phyloP scores from a whole-genome alignment of 2,329 filamentous ascomycete species.

The Fusarium piperis region DNA sequence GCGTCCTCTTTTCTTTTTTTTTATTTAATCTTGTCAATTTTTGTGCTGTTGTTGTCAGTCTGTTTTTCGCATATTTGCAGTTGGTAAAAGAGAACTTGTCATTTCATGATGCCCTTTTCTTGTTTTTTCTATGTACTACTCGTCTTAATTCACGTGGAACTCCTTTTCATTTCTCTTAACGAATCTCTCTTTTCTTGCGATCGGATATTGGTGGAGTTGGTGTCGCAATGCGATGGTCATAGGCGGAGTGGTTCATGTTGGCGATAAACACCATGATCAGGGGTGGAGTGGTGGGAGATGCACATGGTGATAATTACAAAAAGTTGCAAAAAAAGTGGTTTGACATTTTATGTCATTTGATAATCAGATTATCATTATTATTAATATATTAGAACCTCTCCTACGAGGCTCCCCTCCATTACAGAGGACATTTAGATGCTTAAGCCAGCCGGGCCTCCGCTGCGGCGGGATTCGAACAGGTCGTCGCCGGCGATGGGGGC shows the following conservation, averaged over 20 bases:
- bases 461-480: not conserved
- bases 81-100: not conserved
- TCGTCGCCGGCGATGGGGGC: not conserved
- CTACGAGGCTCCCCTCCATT: not conserved
- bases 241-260: not conserved
- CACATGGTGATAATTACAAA: not conserved
- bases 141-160: conserved; percentile 29
- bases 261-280: not conserved
- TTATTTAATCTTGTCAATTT: not conserved
- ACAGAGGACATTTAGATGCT: not conserved
- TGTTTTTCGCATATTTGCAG: not conserved
- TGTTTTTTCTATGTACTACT: conserved; percentile 14
- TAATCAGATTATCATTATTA: not conserved
- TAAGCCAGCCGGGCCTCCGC: not conserved
- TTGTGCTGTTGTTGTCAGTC: conserved; percentile 13
- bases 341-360: not conserved
- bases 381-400: not conserved
- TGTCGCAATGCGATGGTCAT: not conserved
- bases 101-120: not conserved
- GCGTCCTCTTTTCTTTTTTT: conserved; percentile 5
- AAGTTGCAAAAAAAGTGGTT: not conserved
- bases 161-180: conserved; percentile 17
- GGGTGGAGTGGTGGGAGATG: not conserved
- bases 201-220: not conserved
- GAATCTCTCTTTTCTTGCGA: not conserved